A percentile compares a stretch with the other conserved stretches of the same genome.
phyloP scores from a whole-genome alignment of 2,329 filamentous ascomycete genomes.

The Cylindrodendrum hubeiense region DNA sequence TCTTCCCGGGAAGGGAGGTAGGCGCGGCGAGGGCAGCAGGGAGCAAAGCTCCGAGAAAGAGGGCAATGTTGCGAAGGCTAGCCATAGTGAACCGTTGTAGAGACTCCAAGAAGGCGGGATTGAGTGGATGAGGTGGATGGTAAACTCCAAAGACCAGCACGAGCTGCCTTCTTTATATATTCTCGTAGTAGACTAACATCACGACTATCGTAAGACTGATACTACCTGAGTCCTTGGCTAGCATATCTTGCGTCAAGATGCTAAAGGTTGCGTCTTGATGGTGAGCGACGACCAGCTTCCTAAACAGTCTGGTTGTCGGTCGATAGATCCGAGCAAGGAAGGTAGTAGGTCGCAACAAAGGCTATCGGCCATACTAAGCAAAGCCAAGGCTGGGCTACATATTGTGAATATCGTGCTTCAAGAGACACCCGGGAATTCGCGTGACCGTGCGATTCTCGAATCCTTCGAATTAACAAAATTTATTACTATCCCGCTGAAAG shows the following conservation, averaged over 20 bases:
- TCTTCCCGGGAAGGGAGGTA: conserved; percentile 25
- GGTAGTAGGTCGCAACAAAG: conserved; percentile 30
- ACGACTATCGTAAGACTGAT: not conserved
- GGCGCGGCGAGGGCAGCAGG: conserved; percentile 48
- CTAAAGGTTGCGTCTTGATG: conserved; percentile 22
- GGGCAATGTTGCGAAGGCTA: conserved; percentile 46
- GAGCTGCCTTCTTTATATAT: not conserved
- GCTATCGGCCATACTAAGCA: not conserved
- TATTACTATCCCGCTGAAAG: not conserved
- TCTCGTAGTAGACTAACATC: not conserved
- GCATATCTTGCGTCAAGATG: conserved; percentile 32
- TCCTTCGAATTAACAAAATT: not conserved
- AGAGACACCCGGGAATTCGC: not conserved
- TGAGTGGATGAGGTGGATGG: conserved; percentile 28
- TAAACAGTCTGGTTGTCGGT: conserved; percentile 37
- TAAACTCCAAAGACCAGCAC: conserved; percentile 10
- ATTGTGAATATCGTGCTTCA: not conserved
- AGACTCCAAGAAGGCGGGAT: conserved; percentile 18
- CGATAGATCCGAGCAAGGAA: conserved; percentile 39
- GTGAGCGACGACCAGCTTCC: conserved; percentile 34
- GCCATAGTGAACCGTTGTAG: conserved; percentile 39
- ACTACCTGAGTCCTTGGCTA: conserved; percentile 29
- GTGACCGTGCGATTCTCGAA: not conserved
- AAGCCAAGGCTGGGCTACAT: conserved; percentile 7
- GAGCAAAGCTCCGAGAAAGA: conserved; percentile 49